Base-by-base conservation (phyloP, 176 grass and related monocot species). In the Ampelocalamus luodianensis region DNA sequence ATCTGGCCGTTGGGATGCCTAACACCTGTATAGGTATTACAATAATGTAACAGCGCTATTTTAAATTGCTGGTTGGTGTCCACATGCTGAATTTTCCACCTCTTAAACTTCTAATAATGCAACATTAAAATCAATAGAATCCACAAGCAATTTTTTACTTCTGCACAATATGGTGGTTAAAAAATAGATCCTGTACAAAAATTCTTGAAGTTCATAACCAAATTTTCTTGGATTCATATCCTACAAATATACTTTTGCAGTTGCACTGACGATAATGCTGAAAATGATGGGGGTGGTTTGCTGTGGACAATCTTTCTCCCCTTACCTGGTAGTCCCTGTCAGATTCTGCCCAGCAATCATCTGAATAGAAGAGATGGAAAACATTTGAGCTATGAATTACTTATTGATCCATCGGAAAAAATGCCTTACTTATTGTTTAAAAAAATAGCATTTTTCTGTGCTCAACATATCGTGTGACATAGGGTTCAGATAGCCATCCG, bases 331-430 rank as follows among this genome's bases (percentile, higher is more conserved):
- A 88, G 74, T 99, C 96, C 81, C 96, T 91, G 48, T 65, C 53
- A 22, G 9, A 55, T 83, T 99, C 96, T 89, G 80, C 96, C 96
- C 96, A 99, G 81, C 96, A 99, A 79, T 99, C 96, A 95, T 99
- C 96, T 99, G 91, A 82, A 91, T 34, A 85, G 22, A 87, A 90
- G 10, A 86, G 34, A 67, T 10, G 17, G 0, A 56, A 43, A 62
- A 43, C 13, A 29, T 61, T 79, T 69, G 43, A 79, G 76, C 16
- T 36, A 69, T 44, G 17, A 64, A 24, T 42, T 56, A 61, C 48
- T 73, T 67, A 42, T 3, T n/a, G n/a, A 23, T 53, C 43, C 26
- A 72, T 26, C 6, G 3, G 3, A 42, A 84, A 36, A 46, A 64
- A n/a, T 1, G 10, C 51, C 16, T 53, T 53, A 63, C 16, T 20